Evolutionary conservation across 768 basidiomycete genomes (phyloP).

Genomic region (Dioszegia aurantiaca): DNA sequence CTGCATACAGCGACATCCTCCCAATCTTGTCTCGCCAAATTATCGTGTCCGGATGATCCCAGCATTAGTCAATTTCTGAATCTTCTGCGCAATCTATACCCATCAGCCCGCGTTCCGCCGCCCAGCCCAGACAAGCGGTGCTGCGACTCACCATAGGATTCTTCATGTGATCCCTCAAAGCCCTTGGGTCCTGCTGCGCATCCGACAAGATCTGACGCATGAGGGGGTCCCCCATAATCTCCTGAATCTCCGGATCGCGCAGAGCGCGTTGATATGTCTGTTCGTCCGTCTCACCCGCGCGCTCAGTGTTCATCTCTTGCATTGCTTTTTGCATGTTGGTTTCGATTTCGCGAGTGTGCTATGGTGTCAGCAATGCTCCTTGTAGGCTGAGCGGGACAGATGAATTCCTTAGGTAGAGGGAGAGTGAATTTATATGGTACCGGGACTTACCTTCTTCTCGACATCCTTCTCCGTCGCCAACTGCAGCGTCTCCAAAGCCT

Average conservation of each 20-base stretch:
- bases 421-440: not conserved
- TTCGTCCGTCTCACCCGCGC: conserved; percentile 82
- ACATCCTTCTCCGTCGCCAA: conserved; percentile 72
- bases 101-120: not conserved
- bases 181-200: conserved; percentile 81
- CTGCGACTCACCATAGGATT: conserved; percentile 56
- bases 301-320: conserved; percentile 71
- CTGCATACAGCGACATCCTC: too few species aligned
- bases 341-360: conserved; percentile 75
- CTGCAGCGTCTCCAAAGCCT: conserved; percentile 79
- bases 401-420: not conserved
- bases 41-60: conserved; percentile 79
- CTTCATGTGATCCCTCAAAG: conserved; percentile 94
- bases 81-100: conserved; percentile 29
- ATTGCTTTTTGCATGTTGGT: conserved; percentile 76
- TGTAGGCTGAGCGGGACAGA: not conserved
- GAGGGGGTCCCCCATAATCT: conserved; percentile 64
- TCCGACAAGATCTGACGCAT: conserved; percentile 92
- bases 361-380: not conserved
- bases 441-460: conserved; percentile 60
- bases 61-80: conserved; percentile 62
- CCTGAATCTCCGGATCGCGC: conserved; percentile 88
- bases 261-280: conserved; percentile 89
- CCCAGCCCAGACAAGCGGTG: not conserved
- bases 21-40: too few species aligned